phyloP scores from a whole-genome alignment of 768 basidiomycete species.

The Candolleomyces efflorescens region DNA sequence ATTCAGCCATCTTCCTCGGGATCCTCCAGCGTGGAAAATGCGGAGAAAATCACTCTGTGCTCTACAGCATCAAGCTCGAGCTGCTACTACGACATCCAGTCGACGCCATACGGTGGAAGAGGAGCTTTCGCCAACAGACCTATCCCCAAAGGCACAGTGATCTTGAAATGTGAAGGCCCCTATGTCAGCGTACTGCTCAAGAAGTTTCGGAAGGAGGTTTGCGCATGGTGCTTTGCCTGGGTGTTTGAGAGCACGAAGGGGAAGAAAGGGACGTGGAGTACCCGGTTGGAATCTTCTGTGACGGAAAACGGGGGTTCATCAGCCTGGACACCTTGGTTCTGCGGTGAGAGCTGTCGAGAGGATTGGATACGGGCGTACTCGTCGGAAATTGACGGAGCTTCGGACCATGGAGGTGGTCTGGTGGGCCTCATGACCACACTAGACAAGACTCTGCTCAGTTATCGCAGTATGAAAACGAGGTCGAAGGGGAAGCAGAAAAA shows the following conservation, averaged over 20 bases:
- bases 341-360: constrained; percentile 43
- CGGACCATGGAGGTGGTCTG: constrained; percentile 25
- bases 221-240: constrained; percentile 61
- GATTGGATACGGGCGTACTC: constrained; percentile 34
- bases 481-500: background rate
- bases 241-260: constrained; percentile 38
- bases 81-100: constrained; percentile 17
- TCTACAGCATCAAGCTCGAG: too few species aligned
- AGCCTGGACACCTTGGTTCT: constrained; percentile 43
- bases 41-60: too few species aligned
- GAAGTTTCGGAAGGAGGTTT: constrained; percentile 64
- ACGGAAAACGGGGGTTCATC: constrained; percentile 5
- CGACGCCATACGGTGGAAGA: constrained; percentile 47
- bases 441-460: constrained; percentile 21
- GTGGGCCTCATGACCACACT: constrained; percentile 30
- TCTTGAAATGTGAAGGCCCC: constrained; percentile 43
- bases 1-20: too few species aligned
- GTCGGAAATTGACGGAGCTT: constrained; percentile 3
- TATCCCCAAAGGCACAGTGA: constrained; percentile 38
- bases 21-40: too few species aligned
- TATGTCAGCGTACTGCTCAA: constrained; percentile 57
- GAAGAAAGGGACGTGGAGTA: constrained; percentile 41
- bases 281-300: constrained; percentile 4
- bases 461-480: constrained; percentile 4
- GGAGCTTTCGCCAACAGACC: constrained; percentile 43